Base-by-base conservation (phyloP, 257 asterid species). In the Thymus quinquecostatus region DNA sequence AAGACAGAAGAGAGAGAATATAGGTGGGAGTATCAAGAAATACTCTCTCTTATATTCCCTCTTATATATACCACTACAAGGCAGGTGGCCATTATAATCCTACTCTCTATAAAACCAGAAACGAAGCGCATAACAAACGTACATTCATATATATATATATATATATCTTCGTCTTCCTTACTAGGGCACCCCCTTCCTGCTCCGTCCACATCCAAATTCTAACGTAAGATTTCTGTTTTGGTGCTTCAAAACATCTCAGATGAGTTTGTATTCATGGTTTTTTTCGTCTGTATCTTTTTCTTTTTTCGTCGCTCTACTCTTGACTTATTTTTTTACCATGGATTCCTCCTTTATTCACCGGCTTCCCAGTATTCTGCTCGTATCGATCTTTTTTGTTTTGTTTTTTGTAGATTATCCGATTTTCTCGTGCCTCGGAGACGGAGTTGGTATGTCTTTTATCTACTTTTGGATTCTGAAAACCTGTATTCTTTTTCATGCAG, bases 1-100 rank as follows among this genome's bases (percentile, higher is more conserved):
- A 6, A 53, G 59, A 53, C 59, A 53, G 59, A 21, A 53, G 59
- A 53, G 59, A 53, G 59, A 53, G 59, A 53, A 53, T 53, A 53
- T 53, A 21, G 59, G 12, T 53, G 21, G 59, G 40, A 51, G 30
- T 14, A 49, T 49, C 55, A 49, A 2, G 1, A 2, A n/a, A 3
- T 32, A 6, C 4, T 1, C 30, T 5, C 10, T n/a, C 50, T 49
- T 3, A 21, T 21, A 21, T 9, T 14, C 29, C 14, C 56, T 12
- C 9, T 4, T 6, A 14, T 1, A 13, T 7, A n/a, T 29, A 53
- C 58, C 1, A 8, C 21, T 13, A 6, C 5, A 13, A 4, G 1
- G 1, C 8, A 53, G 1, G 21, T 2, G 6, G 13, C 55, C 21
- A 21, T 21, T 21, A 21, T 21, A 21, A 21, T 45, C 13, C 14